Base-by-base conservation (phyloP, 306 rosid genomes). In the Elaeagnus macrophylla region DNA sequence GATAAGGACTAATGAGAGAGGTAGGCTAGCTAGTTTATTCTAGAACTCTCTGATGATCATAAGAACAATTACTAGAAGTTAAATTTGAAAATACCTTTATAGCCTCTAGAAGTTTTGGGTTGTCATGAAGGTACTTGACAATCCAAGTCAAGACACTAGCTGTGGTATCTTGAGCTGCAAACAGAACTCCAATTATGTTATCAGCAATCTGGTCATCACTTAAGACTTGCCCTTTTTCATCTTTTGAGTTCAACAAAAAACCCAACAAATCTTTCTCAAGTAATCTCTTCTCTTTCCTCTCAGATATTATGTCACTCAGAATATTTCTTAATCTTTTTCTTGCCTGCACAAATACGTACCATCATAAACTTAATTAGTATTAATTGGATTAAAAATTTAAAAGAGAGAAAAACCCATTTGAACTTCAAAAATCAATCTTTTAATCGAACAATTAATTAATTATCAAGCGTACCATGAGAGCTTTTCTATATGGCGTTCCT, bases 81-180 rank as follows among this genome's bases (percentile, higher is more conserved):
- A 13, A 12, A 45, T 12, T 13, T 12, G 15, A 45, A 37, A 7
- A 8, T 76, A 91, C 97, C 96, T 75, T 82, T 45, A 91, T 89
- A 60, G 79, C 73, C 64, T 80, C 82, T 12, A 91, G 74, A 78
- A 86, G 76, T 67, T 86, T 86, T 6, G 83, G 93, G 36, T 82
- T 70, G 55, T 91, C 83, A 17, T 84, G 95, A 37, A 91, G 75
- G 71, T 81, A 91, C 79, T 82, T 80, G 53, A 82, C 59, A 17
- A 84, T 61, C 97, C 97, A 91, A n/a, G 97, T 91, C 79, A 86
- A 79, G 49, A 77, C 89, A 64, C 80, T 86, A 13, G 97, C 97
- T 17, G 97, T 91, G 9, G 97, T 91, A 70, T 91, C 97, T 42
- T 78, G 91, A 60, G 97, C 96, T 56, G 97, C 97, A 69, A 91